A percentile compares a stretch with the other conserved stretches of the same genome.
Evolutionary conservation across 2,329 filamentous ascomycete species (phyloP).

Genomic region (Fusarium subglutinans): DNA sequence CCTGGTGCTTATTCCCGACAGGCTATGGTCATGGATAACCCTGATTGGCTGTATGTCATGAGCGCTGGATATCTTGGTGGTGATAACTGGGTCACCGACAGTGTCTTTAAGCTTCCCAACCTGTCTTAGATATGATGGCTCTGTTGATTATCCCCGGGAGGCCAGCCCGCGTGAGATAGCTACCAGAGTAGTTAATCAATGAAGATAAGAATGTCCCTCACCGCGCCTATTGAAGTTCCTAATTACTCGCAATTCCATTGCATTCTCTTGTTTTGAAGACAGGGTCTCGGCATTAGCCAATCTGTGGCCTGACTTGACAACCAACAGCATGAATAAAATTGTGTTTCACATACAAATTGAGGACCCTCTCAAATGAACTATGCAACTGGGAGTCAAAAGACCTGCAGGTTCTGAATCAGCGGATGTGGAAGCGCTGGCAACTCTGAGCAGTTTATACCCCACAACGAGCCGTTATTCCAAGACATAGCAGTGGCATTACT

Average conservation of each 20-base stretch:
- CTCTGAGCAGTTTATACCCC: neutral
- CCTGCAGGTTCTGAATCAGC: neutral
- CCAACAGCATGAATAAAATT: too few relatives aligned
- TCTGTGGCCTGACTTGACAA: neutral
- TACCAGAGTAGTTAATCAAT: too few relatives aligned
- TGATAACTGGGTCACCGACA: conserved; percentile 8
- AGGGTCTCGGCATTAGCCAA: too few relatives aligned
- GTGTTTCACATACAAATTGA: too few relatives aligned
- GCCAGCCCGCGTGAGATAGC: too few relatives aligned
- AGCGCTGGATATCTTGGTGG: neutral
- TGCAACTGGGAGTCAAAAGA: neutral
- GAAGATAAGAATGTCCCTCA: neutral
- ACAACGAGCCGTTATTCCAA: too few relatives aligned
- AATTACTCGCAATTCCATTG: too few relatives aligned
- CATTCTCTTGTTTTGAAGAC: fast-evolving
- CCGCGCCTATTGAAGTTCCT: too few relatives aligned
- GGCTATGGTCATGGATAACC: conserved; percentile 11
- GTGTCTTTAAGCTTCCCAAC: conserved; percentile 13
- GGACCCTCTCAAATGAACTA: neutral
- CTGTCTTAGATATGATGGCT: neutral
- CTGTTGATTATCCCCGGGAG: too few relatives aligned
- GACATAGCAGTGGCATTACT: too few relatives aligned
- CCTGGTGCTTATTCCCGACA: conserved; percentile 15
- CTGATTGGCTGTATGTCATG: conserved; percentile 5
- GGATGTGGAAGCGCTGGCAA: neutral